Base-by-base conservation (phyloP, 2,329 filamentous ascomycete genomes). In the Niveomyces coronatus region DNA sequence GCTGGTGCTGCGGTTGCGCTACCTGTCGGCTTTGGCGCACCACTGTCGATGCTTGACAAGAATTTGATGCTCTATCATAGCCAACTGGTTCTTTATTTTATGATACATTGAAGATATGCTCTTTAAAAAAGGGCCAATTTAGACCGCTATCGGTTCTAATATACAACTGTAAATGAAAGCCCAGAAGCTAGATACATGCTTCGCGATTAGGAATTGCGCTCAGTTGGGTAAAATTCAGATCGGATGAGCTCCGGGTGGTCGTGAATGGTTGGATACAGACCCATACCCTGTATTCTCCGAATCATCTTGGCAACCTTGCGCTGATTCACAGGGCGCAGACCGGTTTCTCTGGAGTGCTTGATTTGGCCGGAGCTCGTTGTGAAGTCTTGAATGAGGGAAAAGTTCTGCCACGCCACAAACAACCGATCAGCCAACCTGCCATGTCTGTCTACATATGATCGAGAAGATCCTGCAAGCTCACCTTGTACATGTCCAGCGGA, bases 231-330 rank as follows among this genome's bases (percentile, higher is more conserved):
- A 49, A 61, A 61, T 15, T 57, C 45, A 10, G 60, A 50, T 41
- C 68, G 65, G 47, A 94, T 58, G 41, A 94, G 68, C 59, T 93
- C 84, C 4, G 91, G 91, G 63, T 98, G 91, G 47, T 70, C 68
- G 65, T 98, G 85, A 39, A 93, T 82, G 57, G 81, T 93, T 17
- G 91, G 91, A 72, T 96, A 87, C 44, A 96, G 67, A 13, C 91
- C 91, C 54, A 95, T 72, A 1, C 88, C 91, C 51, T 96, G 81
- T 15, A 85, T 82, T 50, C 91, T 75, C 47, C 91, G 71, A 51
- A 98, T 83, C 37, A 93, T 89, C 68, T 93, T 95, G 45, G 89
- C 84, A 55, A 98, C 78, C 64, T 82, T 87, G 49, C 91, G 74
- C 67, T 98, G 91, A 67, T 96, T 96, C 47, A 85, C 82, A 3